Base-by-base conservation (phyloP, 2,329 filamentous ascomycete species). In the Talaromyces sp. region DNA sequence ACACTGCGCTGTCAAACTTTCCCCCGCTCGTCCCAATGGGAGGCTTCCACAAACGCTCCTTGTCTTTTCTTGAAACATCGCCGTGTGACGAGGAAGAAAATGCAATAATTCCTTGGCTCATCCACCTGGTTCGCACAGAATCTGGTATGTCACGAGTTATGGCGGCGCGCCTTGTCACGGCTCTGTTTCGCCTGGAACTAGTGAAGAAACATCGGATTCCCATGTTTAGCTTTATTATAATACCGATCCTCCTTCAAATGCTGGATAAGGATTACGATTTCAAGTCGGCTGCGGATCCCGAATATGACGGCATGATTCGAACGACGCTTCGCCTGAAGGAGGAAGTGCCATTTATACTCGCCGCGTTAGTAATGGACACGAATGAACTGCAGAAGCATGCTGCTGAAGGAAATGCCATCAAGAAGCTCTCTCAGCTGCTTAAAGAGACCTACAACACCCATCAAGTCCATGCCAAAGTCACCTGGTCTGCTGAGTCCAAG, bases 321-420 rank as follows among this genome's bases (percentile, higher is more conserved):
- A 68, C 75, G 12, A 77, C 78, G 24, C 80, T 83, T 66, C 72
- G 77, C 9, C 80, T 91, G 12, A 80, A 86, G 59, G 90, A 93
- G 71, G 85, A 85, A 63, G 86, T 89, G 1, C 90, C 92, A 8
- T 82, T 85, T 1, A 83, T 95, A 11, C 80, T 97, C 58, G 90
- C 91, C 17, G 85, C 87, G 52, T 80, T 97, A 43, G 86, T 96
- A 19, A 85, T 86, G 27, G 90, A 94, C 68, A 91, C 88, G 70
- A 85, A 89, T 62, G 82, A 85, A 61, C 80, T 97, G 57, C 93
- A 97, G 74, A 89, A 88, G 67, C 87, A 91, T 41, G 91, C 92
- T 0, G 88, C 88, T 50, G 90, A 97, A 62, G 84, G 85, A 52
- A 80, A 80, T 58, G 83, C 84, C 11, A 81, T 90, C 57, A 83